Evolutionary conservation across 257 asterid genomes (phyloP).

Genomic region (Nicotiana knightiana): DNA sequence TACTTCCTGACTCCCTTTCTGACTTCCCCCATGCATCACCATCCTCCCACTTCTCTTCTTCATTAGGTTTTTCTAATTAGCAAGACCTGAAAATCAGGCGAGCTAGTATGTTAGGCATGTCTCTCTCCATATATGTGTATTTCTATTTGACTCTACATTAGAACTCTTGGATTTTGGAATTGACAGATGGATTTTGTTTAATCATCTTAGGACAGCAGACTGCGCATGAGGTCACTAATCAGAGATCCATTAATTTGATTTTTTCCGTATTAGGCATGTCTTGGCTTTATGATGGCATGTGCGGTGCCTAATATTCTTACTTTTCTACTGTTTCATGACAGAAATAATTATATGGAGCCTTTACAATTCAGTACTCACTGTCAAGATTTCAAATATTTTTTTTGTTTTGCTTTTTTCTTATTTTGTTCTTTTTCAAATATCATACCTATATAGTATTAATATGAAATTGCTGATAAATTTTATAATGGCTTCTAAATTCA

Average conservation of each 20-base stretch:
- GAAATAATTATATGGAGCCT: neutral
- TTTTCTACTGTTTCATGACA: neutral
- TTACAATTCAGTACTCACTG: neutral
- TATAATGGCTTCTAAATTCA: constrained; percentile 10
- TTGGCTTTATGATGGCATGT: neutral
- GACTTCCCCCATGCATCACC: neutral
- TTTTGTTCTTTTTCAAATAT: neutral
- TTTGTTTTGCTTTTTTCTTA: too few species aligned
- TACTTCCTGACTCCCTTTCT: constrained; percentile 1
- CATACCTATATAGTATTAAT: too few species aligned
- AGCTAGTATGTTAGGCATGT: too few species aligned
- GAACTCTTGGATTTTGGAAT: neutral
- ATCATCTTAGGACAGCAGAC: neutral
- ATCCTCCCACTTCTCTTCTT: neutral
- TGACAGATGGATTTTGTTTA: neutral
- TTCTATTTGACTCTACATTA: neutral
- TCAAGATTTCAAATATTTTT: neutral
- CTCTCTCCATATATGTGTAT: neutral
- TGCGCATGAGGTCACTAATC: neutral
- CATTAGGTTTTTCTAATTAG: neutral
- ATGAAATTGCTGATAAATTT: neutral
- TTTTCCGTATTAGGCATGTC: neutral
- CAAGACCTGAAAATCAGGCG: too few species aligned
- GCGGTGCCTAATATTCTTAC: neutral
- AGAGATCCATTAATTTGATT: neutral